Evolutionary conservation across 768 basidiomycete species (phyloP), one percentile per base, ranked within the genome.

Genomic region (Amanita pseudoporphyria): DNA sequence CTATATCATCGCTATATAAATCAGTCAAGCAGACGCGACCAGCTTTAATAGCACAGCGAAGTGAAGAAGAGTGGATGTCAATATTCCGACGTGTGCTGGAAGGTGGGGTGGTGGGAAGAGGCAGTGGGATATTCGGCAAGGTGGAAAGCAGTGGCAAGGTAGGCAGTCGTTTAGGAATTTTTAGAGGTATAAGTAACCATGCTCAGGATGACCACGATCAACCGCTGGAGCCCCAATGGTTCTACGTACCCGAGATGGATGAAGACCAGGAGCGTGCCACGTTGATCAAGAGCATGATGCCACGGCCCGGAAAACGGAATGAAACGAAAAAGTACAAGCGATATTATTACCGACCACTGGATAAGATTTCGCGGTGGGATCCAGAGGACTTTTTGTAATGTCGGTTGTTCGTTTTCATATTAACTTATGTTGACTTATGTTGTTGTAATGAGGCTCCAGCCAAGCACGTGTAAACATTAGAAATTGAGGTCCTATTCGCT

Each of bases 271-370:
- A 87, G 49, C 72, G 85, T n/a, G 84, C 84, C 26, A 62, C 68
- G 55, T 63, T 87, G 52, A 76, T 88, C 49, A 64, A 70, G 58
- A 80, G 78, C 53, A 79, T 86, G 71, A 85, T 86, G 84, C 84
- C 84, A 1, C 77, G 83, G 12, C 75, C 80, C 16, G 83, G 72
- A 48, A 89, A 87, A 65, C 67, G 87, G 47, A 80, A 67, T 41
- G 84, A 79, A 64, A 89, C 85, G 62, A 87, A 83, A 73, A 83
- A 87, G 66, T 84, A 82, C 53, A 89, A 89, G 63, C 83, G 87
- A 62, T 90, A 90, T 66, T 90, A 89, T 65, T 89, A 81, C 67
- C 72, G 73, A 24, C 87, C 87, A 7, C 64, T 89, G 52, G 81
- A 68, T 26, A 87, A 84, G 66, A 79, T 83, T 19, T 76, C 78